Percentiles rank a stretch among this genome's conserved stretches.
These are phyloP conservation scores for Aotearoamyces nothofagi DNA, from an alignment of 2,329 filamentous ascomycete species.

Conservation along the genomic window DNA sequence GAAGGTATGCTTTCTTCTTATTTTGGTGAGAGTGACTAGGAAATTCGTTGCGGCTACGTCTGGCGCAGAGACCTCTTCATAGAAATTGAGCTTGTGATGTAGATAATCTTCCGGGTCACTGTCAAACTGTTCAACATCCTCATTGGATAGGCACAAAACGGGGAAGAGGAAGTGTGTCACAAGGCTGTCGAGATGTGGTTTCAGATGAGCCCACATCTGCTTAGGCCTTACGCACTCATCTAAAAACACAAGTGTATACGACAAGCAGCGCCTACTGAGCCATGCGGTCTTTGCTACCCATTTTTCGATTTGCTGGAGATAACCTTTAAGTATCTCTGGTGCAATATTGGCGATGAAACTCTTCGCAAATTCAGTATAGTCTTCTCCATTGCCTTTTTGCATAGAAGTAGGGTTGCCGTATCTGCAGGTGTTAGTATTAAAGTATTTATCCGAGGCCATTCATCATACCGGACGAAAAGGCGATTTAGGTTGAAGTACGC, in stretches of 20 bases:
- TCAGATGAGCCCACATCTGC: slow-evolving; percentile 88
- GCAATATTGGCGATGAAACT: slow-evolving; percentile 84
- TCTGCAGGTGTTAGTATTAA: slow-evolving; percentile 27
- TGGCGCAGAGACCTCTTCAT: slow-evolving; percentile 89
- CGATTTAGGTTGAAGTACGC: slow-evolving; percentile 95
- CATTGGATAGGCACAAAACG: slow-evolving; percentile 78
- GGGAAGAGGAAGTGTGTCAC: slow-evolving; percentile 94
- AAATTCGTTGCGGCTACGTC: slow-evolving; percentile 96
- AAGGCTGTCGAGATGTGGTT: slow-evolving; percentile 83
- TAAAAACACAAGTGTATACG: slow-evolving; percentile 85
- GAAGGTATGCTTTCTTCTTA: slow-evolving; percentile 88
- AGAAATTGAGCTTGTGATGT: slow-evolving; percentile 94
- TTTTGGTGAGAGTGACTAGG: slow-evolving; percentile 85
- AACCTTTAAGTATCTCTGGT: slow-evolving; percentile 90
- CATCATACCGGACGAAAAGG: slow-evolving; percentile 68
- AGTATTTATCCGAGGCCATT: neutral
- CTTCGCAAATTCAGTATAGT: slow-evolving; percentile 73
- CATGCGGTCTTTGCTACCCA: slow-evolving; percentile 92
- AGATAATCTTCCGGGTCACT: slow-evolving; percentile 93
- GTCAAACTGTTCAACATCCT: slow-evolving; percentile 88
- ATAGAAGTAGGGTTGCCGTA: slow-evolving; percentile 78
- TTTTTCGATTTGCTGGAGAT: slow-evolving; percentile 87
- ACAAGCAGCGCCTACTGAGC: slow-evolving; percentile 88
- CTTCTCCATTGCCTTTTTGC: slow-evolving; percentile 57
- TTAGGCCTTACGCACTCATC: slow-evolving; percentile 97